Evolutionary conservation across 371 early-diverging fungal species (phyloP).

Genomic region (Mucor plumbeus): DNA sequence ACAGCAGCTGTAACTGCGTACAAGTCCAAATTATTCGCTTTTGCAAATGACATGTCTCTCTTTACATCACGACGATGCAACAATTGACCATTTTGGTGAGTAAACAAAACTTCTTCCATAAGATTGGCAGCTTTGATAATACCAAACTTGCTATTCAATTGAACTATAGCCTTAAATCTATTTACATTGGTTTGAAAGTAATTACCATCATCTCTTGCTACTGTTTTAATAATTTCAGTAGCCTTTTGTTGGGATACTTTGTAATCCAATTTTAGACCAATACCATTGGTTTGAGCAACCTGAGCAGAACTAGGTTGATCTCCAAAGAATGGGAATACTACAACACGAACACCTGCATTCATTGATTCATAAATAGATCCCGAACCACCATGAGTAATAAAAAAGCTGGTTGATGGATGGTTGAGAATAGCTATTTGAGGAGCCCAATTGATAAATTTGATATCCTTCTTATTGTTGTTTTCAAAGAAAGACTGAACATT

Average conservation of each 20-base stretch:
- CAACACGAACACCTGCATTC: slow-evolving; percentile 31
- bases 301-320: slow-evolving; percentile 38
- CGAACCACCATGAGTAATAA: slow-evolving; percentile 50
- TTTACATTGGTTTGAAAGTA: slow-evolving; percentile 2
- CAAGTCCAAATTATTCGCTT: neutral
- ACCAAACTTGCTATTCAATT: slow-evolving; percentile 24
- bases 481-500: neutral
- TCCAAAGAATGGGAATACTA: slow-evolving; percentile 44
- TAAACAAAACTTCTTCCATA: slow-evolving; percentile 31
- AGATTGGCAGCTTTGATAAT: slow-evolving; percentile 25
- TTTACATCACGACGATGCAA: slow-evolving; percentile 26
- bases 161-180: slow-evolving; percentile 21
- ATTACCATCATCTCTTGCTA: neutral
- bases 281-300: neutral
- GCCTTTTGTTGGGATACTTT: slow-evolving; percentile 6
- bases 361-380: slow-evolving; percentile 38
- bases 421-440: slow-evolving; percentile 45
- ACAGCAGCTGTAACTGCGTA: neutral
- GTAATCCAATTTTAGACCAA: slow-evolving; percentile 8
- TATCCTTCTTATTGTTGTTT: slow-evolving; percentile 4
- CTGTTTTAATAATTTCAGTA: neutral
- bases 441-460: slow-evolving; percentile 31
- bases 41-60: slow-evolving; percentile 16
- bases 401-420: slow-evolving; percentile 37
- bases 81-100: slow-evolving; percentile 15